phyloP scores from a whole-genome alignment of 148 eudicot genomes.

The Rhododendron williamsianum region DNA sequence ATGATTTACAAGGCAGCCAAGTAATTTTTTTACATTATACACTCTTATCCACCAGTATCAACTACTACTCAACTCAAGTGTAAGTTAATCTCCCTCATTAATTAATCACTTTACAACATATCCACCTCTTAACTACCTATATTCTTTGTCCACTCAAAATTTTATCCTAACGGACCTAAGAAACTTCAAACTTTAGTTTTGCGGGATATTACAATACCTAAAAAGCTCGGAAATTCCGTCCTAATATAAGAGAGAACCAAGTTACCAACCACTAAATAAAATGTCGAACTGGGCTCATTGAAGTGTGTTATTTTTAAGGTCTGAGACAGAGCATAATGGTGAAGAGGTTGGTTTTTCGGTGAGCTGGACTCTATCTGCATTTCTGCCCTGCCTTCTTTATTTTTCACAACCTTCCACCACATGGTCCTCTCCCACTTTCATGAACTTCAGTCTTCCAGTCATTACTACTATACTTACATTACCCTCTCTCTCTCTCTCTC shows the following conservation, averaged over 20 bases:
- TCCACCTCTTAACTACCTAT: too few relatives aligned
- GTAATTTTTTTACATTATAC: too few relatives aligned
- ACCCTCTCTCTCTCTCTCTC: constrained; percentile 18
- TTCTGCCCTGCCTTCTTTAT: constrained; percentile 5
- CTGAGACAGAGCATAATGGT: constrained; percentile 35
- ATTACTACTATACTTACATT: background rate
- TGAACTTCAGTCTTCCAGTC: constrained; percentile 24
- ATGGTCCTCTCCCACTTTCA: constrained; percentile 23
- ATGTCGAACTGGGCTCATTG: background rate
- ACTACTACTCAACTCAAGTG: too few relatives aligned
- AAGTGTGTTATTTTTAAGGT: background rate
- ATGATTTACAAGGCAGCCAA: too few relatives aligned
- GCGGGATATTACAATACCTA: too few relatives aligned
- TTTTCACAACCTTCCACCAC: constrained; percentile 14
- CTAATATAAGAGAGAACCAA: background rate
- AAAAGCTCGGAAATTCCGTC: too few relatives aligned
- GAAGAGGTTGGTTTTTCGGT: constrained; percentile 26
- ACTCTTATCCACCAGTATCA: too few relatives aligned
- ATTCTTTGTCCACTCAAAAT: too few relatives aligned
- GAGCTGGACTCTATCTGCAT: constrained; percentile 27
- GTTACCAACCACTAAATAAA: background rate
- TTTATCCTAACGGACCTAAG: too few relatives aligned
- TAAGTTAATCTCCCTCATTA: too few relatives aligned
- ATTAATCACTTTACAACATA: too few relatives aligned
- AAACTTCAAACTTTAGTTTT: too few relatives aligned